Base-by-base conservation (phyloP, 2,329 filamentous ascomycete species). In the Penicillium frequentans region DNA sequence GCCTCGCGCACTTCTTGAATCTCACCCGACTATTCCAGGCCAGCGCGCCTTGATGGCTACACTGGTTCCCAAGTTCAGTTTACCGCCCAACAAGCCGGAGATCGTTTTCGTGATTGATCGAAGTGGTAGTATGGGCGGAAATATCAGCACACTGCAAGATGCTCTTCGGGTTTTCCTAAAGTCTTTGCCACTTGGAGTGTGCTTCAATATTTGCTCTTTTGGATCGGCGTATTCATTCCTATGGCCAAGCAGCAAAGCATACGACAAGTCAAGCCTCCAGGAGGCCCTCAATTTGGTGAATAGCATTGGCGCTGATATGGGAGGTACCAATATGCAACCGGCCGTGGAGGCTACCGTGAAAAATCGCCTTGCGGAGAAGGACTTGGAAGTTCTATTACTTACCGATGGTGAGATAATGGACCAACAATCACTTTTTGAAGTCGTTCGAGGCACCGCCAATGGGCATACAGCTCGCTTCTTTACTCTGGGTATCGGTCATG, bases 101-200 rank as follows among this genome's bases (percentile, higher is more conserved):
- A 81, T 92, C 23, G 83, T 91, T 19, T 91, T 92, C 62, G 75
- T 92, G 5, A 88, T 86, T 54, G 89, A 92, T 68, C 82, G 88
- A 51, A 90, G 86, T 55, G 88, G 87, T 0, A 89, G 86, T 37
- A 82, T 82, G 76, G 5, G 39, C 4, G 68, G 69, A 35, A 83
- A 81, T 46, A 85, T 85, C 7, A 54, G 50, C 1, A 74, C 81
- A 0, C 72, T 83, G 5, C 71, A 76, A 45, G 73, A 79, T 10
- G 82, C 84, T 4, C 73, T 87, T 58, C 77, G 76, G 24, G 77
- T 85, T 37, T 86, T 86, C 63, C 65, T 87, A 23, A 85, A 85
- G 63, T 84, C 82, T 0, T 72, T 87, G n/a, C 84, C 82, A 0
- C 59, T 83, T 16, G 81, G 81, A 1, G 73, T 81, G 35, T 80